These are phyloP conservation scores for Davidsoniella neocaledoniae DNA, from an alignment of 2,329 filamentous ascomycete species.

Conservation along the genomic window DNA sequence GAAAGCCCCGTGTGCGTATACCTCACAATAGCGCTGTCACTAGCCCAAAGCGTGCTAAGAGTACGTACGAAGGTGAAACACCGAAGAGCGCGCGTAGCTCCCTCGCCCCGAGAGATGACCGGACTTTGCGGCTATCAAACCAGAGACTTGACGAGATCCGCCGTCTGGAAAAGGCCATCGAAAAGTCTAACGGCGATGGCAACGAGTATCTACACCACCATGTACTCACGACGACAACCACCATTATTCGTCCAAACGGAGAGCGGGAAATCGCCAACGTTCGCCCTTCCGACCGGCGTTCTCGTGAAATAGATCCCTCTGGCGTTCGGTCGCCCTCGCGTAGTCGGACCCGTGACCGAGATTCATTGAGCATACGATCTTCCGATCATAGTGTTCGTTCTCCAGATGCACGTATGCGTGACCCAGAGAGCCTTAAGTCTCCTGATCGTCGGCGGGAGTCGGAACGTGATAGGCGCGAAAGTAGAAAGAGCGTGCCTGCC, in stretches of 20 bases:
- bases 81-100: constrained; percentile 3
- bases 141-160: constrained; percentile 22
- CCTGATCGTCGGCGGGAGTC: constrained; percentile 4
- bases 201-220: constrained; percentile 11
- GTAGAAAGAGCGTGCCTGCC: constrained; percentile 9
- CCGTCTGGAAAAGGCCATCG: constrained; percentile 20
- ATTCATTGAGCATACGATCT: constrained; percentile 3
- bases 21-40: constrained; percentile 1
- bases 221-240: constrained; percentile 11
- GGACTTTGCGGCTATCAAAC: constrained; percentile 8
- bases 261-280: constrained; percentile 2
- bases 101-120: not conserved
- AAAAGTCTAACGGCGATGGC: constrained; percentile 14
- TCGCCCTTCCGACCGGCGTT: not conserved
- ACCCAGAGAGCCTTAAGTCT: not conserved
- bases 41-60: constrained; percentile 4
- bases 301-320: constrained; percentile 2
- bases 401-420: not conserved
- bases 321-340: constrained; percentile 2
- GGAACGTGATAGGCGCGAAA: constrained; percentile 9
- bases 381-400: not conserved
- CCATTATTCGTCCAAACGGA: constrained; percentile 5
- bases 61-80: constrained; percentile 5
- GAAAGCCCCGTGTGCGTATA: constrained; percentile 34
- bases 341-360: constrained; percentile 5